Evolutionary conservation across 2,329 filamentous ascomycete species (phyloP), one percentile per base, ranked within the genome.

Genomic region (Lachnum nothofagi): DNA sequence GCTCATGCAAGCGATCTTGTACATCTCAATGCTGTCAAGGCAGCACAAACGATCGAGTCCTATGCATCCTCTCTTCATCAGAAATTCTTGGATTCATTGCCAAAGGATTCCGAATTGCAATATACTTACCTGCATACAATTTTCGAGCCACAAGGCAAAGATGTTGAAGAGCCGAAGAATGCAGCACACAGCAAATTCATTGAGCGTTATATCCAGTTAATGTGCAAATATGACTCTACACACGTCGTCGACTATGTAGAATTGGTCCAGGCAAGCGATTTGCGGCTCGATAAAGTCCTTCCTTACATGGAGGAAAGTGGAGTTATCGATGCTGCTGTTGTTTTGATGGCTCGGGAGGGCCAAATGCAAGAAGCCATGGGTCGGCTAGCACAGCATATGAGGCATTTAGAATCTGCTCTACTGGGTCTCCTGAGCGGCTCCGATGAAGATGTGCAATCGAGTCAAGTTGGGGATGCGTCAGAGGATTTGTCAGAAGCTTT

Each of bases 311-410:
- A 98, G 67, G 80, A 86, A 54, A 90, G 84, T 35, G 91, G 91
- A 1, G 88, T 93, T 4, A 82, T 98, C 39, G 93, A 98, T 70
- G 94, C 91, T 4, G 91, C 90, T 1, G 88, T 98, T 5, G 82
- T 95, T 1, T 75, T 98, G 8, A 86, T 98, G 77, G 88, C 89
- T 33, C 81, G 88, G 50, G 90, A 96, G 63, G 93, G 94, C 0
- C 82, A 93, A 61, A 77, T 91, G 10, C 79, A 80, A 52, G 79
- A 85, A 59, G 93, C 90, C 5, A 95, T 98, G 85, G 77, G 83
- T 48, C 82, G 93, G 41, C 77, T 98, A 19, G 79, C 88, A n/a
- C 79, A 77, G 57, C 91, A 98, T 63, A 69, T 98, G 22, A 76
- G 77, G 31, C 91, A 85, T 0, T 74, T 98, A 0, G 86, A 94